These are phyloP conservation scores for Yarrowia divulgata DNA, from an alignment of 805 yeast genomes.

Conservation along the genomic window DNA sequence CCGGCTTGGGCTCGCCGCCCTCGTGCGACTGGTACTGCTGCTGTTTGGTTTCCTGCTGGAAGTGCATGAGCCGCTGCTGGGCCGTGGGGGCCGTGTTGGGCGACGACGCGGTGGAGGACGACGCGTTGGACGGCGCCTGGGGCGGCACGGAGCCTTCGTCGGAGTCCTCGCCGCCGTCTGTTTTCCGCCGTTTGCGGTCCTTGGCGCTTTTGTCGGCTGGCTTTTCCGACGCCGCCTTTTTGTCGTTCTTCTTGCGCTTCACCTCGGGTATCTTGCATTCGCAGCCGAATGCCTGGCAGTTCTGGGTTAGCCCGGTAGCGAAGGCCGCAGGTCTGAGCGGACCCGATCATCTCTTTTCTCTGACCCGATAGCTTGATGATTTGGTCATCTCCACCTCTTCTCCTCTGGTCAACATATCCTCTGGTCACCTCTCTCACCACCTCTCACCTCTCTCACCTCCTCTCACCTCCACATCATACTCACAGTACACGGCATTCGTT, in stretches of 20 bases:
- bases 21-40: constrained; percentile 31
- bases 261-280: constrained; percentile 39
- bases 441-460: too few relatives aligned
- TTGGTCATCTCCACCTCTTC: too few relatives aligned
- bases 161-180: constrained; percentile 33
- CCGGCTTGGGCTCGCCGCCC: constrained; percentile 24
- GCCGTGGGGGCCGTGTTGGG: constrained; percentile 28
- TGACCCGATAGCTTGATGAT: too few relatives aligned
- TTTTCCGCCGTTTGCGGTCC: constrained; percentile 23
- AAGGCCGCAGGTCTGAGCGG: too few relatives aligned
- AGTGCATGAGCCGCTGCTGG: constrained; percentile 29
- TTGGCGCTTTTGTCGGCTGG: constrained; percentile 12
- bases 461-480: constrained; percentile 39
- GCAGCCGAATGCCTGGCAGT: constrained; percentile 38
- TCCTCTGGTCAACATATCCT: too few relatives aligned
- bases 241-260: constrained; percentile 34
- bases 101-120: constrained; percentile 26
- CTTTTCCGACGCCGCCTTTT: constrained; percentile 31
- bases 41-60: constrained; percentile 27
- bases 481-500: constrained; percentile 63
- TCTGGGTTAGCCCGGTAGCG: constrained; percentile 9
- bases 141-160: constrained; percentile 30
- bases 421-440: too few relatives aligned
- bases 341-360: too few relatives aligned
- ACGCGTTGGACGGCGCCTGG: constrained; percentile 22